Evolutionary conservation across 179 eudicot species (phyloP).

Genomic region (Carnegiea gigantea): DNA sequence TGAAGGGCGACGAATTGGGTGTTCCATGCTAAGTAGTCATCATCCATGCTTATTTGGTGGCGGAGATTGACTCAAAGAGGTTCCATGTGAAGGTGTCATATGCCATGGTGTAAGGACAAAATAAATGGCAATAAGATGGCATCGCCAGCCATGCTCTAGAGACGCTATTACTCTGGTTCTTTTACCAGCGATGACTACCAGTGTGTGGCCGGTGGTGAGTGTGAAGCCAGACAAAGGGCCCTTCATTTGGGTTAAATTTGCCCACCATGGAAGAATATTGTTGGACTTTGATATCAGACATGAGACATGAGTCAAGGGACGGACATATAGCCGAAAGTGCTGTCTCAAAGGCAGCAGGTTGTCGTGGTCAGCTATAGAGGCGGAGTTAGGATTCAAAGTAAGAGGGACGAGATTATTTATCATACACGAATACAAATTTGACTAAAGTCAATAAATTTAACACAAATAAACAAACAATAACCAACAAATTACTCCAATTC

Average conservation of each 20-base stretch:
- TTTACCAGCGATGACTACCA: conserved; percentile 84
- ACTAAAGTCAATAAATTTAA: too few relatives aligned
- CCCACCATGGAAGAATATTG: conserved; percentile 65
- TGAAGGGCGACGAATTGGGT: conserved; percentile 79
- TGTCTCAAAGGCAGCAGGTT: conserved; percentile 72
- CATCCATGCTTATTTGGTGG: conserved; percentile 88
- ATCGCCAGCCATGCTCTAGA: conserved; percentile 83
- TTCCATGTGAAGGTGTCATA: conserved; percentile 80
- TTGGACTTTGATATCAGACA: conserved; percentile 58
- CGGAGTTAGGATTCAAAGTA: too few relatives aligned
- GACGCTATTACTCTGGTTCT: conserved; percentile 81
- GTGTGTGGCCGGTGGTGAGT: conserved; percentile 93
- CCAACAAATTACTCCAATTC: too few relatives aligned
- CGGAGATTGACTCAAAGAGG: conserved; percentile 72
- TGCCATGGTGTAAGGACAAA: conserved; percentile 84
- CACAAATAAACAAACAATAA: too few relatives aligned
- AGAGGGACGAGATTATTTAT: too few relatives aligned
- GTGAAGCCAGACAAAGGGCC: conserved; percentile 79
- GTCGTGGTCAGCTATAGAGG: conserved; percentile 41
- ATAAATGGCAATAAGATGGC: conserved; percentile 67
- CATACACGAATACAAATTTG: too few relatives aligned
- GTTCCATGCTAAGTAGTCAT: conserved; percentile 89
- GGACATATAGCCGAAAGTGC: conserved; percentile 78
- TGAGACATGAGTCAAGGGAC: conserved; percentile 78
- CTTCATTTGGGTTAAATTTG: conserved; percentile 84